phyloP scores from a whole-genome alignment of 305 asterid genomes.

The Fraxinus sp. region DNA sequence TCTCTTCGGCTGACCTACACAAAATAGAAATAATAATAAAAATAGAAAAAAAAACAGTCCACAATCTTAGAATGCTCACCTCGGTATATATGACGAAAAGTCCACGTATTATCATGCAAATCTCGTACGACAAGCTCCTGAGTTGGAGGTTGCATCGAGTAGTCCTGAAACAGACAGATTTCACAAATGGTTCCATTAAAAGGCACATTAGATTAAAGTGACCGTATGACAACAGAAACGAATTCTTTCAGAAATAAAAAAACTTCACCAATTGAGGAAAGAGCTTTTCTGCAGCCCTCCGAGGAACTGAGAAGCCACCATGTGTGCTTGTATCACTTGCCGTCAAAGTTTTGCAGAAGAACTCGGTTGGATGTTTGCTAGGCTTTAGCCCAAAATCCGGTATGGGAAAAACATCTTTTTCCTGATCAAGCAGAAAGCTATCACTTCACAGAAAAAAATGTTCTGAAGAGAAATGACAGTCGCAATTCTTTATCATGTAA shows the following conservation, averaged over 20 bases:
- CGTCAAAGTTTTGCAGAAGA: conserved; percentile 89
- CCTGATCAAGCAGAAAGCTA: conserved; percentile 46
- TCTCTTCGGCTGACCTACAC: conserved; percentile 85
- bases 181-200: not conserved
- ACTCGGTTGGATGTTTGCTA: conserved; percentile 83
- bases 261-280: conserved; percentile 74
- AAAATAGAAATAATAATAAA: conserved; percentile 12
- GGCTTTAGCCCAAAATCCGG: conserved; percentile 78
- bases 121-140: conserved; percentile 95
- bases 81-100: conserved; percentile 88
- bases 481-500: not conserved
- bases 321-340: conserved; percentile 97
- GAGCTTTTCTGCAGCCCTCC: conserved; percentile 92
- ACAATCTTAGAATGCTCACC: conserved; percentile 41
- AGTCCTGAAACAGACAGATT: conserved; percentile 50
- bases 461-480: not conserved
- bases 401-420: conserved; percentile 78
- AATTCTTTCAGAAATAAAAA: not conserved
- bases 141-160: conserved; percentile 86
- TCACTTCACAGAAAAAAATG: conserved; percentile 1
- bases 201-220: not conserved
- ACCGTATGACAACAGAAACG: not conserved
- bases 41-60: not conserved
- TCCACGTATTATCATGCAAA: conserved; percentile 88
- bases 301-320: conserved; percentile 94